Conservation (phyloP, 2,329 filamentous ascomycete genomes). For the Harringtonia aguacate region DNA sequence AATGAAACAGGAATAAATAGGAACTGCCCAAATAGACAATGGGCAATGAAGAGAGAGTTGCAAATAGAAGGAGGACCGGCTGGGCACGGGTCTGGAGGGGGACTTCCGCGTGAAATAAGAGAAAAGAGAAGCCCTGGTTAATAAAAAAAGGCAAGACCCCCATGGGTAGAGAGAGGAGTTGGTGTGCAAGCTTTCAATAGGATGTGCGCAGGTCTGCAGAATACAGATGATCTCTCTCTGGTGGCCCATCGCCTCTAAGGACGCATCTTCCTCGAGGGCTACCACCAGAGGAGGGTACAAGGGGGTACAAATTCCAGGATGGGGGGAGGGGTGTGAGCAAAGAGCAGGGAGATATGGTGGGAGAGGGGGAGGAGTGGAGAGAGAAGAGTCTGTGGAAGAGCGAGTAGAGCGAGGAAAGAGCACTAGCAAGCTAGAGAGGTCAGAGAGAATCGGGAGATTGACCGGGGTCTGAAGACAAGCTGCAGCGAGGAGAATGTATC, state of each 20-base stretch:
- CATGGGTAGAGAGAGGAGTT: not conserved
- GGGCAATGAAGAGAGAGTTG: not conserved
- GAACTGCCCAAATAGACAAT: constrained; percentile 5
- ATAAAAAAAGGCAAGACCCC: constrained; percentile 5
- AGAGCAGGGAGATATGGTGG: not conserved
- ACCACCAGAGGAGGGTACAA: constrained; percentile 10
- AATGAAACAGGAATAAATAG: constrained; percentile 16
- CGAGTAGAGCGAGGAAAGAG: not conserved
- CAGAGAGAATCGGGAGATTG: not conserved
- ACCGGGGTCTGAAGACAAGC: too few relatives aligned
- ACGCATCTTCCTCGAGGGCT: constrained; percentile 4
- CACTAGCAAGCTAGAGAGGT: constrained; percentile 2
- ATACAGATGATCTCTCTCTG: constrained; percentile 12
- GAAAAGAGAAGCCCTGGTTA: constrained; percentile 8
- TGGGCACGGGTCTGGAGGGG: constrained; percentile 8
- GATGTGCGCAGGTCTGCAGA: constrained; percentile 1
- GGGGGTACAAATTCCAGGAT: constrained; percentile 10
- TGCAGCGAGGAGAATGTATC: too few relatives aligned
- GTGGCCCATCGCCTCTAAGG: constrained; percentile 2
- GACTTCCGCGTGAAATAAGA: constrained; percentile 6
- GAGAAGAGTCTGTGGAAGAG: not conserved
- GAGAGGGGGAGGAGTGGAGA: not conserved
- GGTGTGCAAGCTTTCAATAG: not conserved
- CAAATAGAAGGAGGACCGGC: constrained; percentile 1
- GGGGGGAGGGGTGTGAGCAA: constrained; percentile 3